phyloP scores from a whole-genome alignment of 2,329 filamentous ascomycete genomes.

The Coniosporium tulheliwenetii region DNA sequence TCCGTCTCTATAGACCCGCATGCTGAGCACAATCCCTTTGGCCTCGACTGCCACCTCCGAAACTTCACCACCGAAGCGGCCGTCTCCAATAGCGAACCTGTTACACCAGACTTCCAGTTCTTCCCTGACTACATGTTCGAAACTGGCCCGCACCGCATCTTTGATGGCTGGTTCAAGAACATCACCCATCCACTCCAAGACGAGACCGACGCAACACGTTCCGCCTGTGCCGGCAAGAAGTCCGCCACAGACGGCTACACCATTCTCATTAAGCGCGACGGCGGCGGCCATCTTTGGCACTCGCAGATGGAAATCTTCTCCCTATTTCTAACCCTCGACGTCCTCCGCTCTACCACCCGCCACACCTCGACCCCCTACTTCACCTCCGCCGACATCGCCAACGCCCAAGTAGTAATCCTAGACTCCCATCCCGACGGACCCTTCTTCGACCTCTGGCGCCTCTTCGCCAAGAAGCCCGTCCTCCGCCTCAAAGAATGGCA shows the following conservation, averaged over 20 bases:
- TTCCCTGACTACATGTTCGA: slow-evolving; percentile 16
- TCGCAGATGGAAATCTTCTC: slow-evolving; percentile 20
- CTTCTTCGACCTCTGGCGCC: slow-evolving; percentile 23
- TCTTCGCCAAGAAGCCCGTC: slow-evolving; percentile 17
- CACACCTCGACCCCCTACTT: slow-evolving; percentile 5
- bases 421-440: slow-evolving; percentile 19
- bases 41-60: slow-evolving; percentile 8
- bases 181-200: neutral
- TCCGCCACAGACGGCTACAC: slow-evolving; percentile 1
- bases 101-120: slow-evolving; percentile 3
- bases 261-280: slow-evolving; percentile 19
- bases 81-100: neutral
- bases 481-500: no score
- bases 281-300: slow-evolving; percentile 19
- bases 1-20: slow-evolving; percentile 6
- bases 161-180: slow-evolving; percentile 8
- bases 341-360: slow-evolving; percentile 13
- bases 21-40: slow-evolving; percentile 4
- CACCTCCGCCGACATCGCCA: slow-evolving; percentile 5
- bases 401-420: slow-evolving; percentile 20
- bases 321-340: slow-evolving; percentile 17
- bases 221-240: no score
- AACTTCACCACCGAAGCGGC: slow-evolving; percentile 1
- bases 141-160: slow-evolving; percentile 13
- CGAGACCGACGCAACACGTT: slow-evolving; percentile 2